Conservation (phyloP, 2,329 filamentous ascomycete genomes). For the Phyllosticta citriasiana region DNA sequence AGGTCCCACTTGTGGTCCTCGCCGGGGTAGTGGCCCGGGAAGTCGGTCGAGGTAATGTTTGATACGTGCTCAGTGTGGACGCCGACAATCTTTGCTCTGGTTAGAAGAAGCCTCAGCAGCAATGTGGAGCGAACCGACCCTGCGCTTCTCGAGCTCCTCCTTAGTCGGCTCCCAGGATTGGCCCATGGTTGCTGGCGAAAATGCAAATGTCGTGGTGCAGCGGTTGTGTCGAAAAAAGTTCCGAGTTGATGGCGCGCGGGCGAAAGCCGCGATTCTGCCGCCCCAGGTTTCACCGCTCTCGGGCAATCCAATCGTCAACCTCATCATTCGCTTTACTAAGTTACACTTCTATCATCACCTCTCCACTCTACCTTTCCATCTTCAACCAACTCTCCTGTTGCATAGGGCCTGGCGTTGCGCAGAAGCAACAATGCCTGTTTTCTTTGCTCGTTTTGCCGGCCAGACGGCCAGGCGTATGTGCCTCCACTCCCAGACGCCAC, state of each 20-base stretch:
- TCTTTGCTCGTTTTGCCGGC: constrained; percentile 63
- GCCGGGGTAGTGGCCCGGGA: constrained; percentile 80
- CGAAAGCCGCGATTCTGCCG: neutral
- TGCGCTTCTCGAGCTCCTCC: constrained; percentile 53
- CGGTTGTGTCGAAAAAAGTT: constrained; percentile 12
- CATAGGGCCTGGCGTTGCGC: constrained; percentile 14
- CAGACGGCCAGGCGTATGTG: constrained; percentile 59
- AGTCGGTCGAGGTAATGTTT: constrained; percentile 81
- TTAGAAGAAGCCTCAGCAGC: neutral
- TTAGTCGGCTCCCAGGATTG: constrained; percentile 17
- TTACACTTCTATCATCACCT: neutral
- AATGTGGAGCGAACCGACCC: constrained; percentile 33
- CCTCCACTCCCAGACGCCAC: constrained; percentile 42
- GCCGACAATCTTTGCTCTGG: constrained; percentile 56
- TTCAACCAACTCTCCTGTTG: constrained; percentile 1
- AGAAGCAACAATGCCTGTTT: constrained; percentile 52
- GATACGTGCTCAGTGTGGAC: constrained; percentile 86
- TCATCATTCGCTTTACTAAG: constrained; percentile 1
- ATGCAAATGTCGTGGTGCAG: constrained; percentile 12
- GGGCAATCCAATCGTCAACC: constrained; percentile 5
- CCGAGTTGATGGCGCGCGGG: neutral
- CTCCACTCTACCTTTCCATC: constrained; percentile 9
- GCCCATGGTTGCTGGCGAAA: constrained; percentile 30
- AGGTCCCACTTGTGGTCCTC: constrained; percentile 78
- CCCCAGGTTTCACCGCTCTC: neutral